Evolutionary conservation across 2,329 filamentous ascomycete genomes (phyloP).

Genomic region (Cordyceps javanica): DNA sequence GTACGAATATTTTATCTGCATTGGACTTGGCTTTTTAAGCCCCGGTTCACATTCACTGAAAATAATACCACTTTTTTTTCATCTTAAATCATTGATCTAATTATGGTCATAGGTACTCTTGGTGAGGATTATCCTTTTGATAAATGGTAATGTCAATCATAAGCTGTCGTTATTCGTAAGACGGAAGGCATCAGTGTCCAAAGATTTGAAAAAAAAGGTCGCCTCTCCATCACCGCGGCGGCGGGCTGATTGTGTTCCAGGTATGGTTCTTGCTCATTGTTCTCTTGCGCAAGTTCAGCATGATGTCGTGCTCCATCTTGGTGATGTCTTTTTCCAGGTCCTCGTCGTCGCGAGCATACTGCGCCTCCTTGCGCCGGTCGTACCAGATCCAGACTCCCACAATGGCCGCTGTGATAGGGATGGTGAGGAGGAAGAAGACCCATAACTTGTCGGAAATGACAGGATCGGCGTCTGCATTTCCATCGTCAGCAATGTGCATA

Average conservation of each 20-base stretch:
- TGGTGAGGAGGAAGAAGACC: slow-evolving; percentile 57
- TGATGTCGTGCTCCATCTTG: slow-evolving; percentile 51
- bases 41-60: background rate
- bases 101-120: background rate
- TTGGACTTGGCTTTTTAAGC: background rate
- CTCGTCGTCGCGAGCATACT: slow-evolving; percentile 42
- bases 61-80: slow-evolving; percentile 1
- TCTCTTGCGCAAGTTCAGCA: slow-evolving; percentile 48
- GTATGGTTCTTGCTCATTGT: slow-evolving; percentile 52
- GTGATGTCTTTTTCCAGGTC: slow-evolving; percentile 50
- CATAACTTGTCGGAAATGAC: slow-evolving; percentile 48
- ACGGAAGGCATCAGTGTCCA: background rate
- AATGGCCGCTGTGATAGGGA: slow-evolving; percentile 51
- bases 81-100: background rate
- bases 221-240: slow-evolving; percentile 15
- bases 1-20: slow-evolving; percentile 4
- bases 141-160: background rate
- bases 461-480: slow-evolving; percentile 25
- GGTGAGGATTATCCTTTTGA: background rate
- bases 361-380: slow-evolving; percentile 43
- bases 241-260: slow-evolving; percentile 38
- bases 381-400: slow-evolving; percentile 50
- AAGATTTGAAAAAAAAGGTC: background rate
- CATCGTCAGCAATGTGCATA: too few relatives aligned
- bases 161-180: background rate